phyloP scores from a whole-genome alignment of 257 asterid species.

The Coffea canephora region DNA sequence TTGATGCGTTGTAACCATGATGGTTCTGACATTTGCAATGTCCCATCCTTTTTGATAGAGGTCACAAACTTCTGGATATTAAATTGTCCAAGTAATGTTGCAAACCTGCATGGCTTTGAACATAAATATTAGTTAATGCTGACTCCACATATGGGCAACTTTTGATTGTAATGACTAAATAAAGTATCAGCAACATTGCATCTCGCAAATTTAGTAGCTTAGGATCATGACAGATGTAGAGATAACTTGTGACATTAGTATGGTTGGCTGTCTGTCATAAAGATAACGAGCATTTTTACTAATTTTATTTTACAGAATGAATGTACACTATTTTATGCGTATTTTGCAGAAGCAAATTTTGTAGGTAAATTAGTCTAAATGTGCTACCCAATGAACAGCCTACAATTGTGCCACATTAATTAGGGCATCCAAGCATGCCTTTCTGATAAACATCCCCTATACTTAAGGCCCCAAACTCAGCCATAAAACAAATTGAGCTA shows the following conservation, averaged over 20 bases:
- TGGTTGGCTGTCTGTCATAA: too few relatives aligned
- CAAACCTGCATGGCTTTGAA: conserved; percentile 49
- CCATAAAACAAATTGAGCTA: not conserved
- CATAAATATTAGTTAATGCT: conserved; percentile 16
- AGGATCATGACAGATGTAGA: not conserved
- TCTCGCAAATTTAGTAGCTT: not conserved
- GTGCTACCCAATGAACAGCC: too few relatives aligned
- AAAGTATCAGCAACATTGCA: not conserved
- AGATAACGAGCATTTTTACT: too few relatives aligned
- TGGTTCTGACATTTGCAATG: conserved; percentile 28
- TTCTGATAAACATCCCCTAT: too few relatives aligned
- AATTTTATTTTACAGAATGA: too few relatives aligned
- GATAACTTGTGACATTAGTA: too few relatives aligned
- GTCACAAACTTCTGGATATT: conserved; percentile 58
- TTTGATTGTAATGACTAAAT: not conserved
- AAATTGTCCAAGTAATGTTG: conserved; percentile 62
- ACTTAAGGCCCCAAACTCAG: too few relatives aligned
- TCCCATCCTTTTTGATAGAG: conserved; percentile 34
- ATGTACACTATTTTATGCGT: too few relatives aligned
- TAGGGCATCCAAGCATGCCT: too few relatives aligned
- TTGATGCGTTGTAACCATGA: conserved; percentile 43
- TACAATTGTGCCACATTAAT: too few relatives aligned
- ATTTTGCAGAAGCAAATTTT: too few relatives aligned
- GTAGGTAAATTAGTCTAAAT: too few relatives aligned
- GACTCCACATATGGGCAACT: not conserved